phyloP scores from a whole-genome alignment of 768 basidiomycete species.

The Dentipellis sp. region DNA sequence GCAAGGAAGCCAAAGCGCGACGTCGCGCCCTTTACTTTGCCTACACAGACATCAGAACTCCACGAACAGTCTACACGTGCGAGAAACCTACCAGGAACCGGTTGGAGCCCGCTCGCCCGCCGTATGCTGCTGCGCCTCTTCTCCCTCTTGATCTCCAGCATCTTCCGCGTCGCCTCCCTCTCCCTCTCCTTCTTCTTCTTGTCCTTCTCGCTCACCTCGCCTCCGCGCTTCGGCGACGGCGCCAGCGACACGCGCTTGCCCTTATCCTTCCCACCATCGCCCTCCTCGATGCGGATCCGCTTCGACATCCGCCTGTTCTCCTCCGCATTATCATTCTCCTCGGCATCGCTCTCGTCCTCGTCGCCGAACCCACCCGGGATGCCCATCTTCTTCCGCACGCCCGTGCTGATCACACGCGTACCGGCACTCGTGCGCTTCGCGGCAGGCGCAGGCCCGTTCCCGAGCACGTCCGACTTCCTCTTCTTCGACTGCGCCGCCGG shows the following conservation, averaged over 20 bases:
- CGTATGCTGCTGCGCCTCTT: conserved; percentile 55
- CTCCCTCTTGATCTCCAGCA: conserved; percentile 58
- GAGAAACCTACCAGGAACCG: conserved; percentile 26
- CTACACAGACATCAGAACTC: conserved; percentile 1
- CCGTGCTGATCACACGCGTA: conserved; percentile 39
- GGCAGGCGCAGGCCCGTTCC: conserved; percentile 21
- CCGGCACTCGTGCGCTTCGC: conserved; percentile 23
- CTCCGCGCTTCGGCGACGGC: neutral
- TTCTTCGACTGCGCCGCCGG: conserved; percentile 22
- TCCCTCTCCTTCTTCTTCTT: conserved; percentile 29
- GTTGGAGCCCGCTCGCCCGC: conserved; percentile 25
- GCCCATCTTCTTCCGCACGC: conserved; percentile 30
- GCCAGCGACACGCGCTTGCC: conserved; percentile 29
- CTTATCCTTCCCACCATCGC: conserved; percentile 22
- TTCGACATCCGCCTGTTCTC: conserved; percentile 34
- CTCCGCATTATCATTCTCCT: conserved; percentile 24
- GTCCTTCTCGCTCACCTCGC: conserved; percentile 9
- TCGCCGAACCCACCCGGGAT: conserved; percentile 54
- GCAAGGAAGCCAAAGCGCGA: conserved; percentile 64
- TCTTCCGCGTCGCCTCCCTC: conserved; percentile 51
- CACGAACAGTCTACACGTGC: neutral
- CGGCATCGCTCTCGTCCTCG: conserved; percentile 39
- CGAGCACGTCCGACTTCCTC: conserved; percentile 45
- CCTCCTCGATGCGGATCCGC: conserved; percentile 30
- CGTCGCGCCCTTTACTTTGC: conserved; percentile 33